Percentiles rank a stretch among this genome's conserved stretches.
phyloP scores from a whole-genome alignment of 2,329 filamentous ascomycete genomes.

The Talaromyces sp. region DNA sequence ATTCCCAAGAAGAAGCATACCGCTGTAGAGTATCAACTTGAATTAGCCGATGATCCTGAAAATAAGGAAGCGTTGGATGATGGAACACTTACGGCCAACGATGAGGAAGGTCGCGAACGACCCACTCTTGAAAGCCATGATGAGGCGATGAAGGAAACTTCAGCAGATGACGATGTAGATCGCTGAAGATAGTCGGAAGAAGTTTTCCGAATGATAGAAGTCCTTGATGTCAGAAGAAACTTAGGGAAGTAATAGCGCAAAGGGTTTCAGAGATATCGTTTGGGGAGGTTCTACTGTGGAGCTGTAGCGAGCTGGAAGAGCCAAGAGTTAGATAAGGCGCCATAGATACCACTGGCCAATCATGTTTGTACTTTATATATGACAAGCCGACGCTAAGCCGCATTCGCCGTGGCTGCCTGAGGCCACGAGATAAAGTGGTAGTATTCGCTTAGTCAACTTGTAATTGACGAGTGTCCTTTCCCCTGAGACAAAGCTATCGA shows the following conservation, averaged over 20 bases:
- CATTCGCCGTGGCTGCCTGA: background rate
- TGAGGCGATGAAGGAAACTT: background rate
- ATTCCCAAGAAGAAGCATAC: slow-evolving; percentile 98
- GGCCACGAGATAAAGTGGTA: background rate
- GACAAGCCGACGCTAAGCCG: background rate
- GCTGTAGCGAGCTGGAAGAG: slow-evolving; percentile 7
- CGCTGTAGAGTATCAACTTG: slow-evolving; percentile 49
- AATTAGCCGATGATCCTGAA: background rate
- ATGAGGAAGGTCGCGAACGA: slow-evolving; percentile 97
- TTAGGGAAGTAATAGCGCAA: background rate
- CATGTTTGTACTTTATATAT: background rate
- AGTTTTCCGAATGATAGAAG: background rate
- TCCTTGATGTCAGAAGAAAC: background rate
- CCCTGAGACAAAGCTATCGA: background rate
- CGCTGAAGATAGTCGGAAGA: background rate
- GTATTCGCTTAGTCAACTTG: background rate
- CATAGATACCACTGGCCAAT: background rate
- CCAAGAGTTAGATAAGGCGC: slow-evolving; percentile 3
- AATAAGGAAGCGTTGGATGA: background rate
- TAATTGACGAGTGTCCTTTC: background rate
- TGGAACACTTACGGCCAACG: slow-evolving; percentile 71
- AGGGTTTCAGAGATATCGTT: background rate
- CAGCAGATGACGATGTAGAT: background rate
- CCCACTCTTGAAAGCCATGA: slow-evolving; percentile 41
- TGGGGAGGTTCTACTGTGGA: background rate